Evolutionary conservation across 495 filamentous ascomycete species (phyloP).

Genomic region (Rhypophila decipiens): DNA sequence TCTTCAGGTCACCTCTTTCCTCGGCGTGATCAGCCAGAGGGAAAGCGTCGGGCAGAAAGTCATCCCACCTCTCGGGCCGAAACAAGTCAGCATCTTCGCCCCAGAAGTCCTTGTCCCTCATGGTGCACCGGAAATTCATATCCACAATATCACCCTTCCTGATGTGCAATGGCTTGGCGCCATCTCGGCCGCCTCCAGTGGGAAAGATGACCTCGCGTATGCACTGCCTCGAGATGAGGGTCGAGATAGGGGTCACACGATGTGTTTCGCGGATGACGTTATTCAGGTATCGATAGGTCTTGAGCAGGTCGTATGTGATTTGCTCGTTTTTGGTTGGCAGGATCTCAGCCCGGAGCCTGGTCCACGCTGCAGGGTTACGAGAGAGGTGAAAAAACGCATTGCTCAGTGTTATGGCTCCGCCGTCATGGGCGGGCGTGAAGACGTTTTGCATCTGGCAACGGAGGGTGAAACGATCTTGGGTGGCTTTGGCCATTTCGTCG

Average conservation of each 20-base stretch:
- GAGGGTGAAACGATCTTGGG: background rate
- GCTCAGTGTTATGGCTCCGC: background rate
- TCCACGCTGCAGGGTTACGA: background rate
- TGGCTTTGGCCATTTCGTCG: background rate
- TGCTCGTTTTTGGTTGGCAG: background rate
- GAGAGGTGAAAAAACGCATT: background rate
- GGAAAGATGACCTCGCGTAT: background rate
- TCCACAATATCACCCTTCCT: background rate
- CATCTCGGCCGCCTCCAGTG: background rate
- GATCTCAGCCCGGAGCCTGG: background rate
- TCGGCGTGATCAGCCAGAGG: too few species aligned
- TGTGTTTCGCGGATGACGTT: background rate
- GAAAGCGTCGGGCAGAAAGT: background rate
- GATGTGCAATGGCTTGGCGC: background rate
- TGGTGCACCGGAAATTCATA: background rate
- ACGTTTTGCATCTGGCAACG: background rate
- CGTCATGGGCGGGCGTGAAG: background rate
- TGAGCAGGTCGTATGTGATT: background rate
- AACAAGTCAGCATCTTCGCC: background rate
- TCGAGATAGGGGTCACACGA: background rate
- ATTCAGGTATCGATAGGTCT: background rate
- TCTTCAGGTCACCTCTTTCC: too few species aligned
- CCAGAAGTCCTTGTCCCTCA: background rate
- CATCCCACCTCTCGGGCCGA: background rate
- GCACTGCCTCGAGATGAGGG: background rate